Percentiles rank a stretch among this genome's conserved stretches.
Evolutionary conservation across 2,329 filamentous ascomycete genomes (phyloP).

Genomic region (Penicillium crustosum): DNA sequence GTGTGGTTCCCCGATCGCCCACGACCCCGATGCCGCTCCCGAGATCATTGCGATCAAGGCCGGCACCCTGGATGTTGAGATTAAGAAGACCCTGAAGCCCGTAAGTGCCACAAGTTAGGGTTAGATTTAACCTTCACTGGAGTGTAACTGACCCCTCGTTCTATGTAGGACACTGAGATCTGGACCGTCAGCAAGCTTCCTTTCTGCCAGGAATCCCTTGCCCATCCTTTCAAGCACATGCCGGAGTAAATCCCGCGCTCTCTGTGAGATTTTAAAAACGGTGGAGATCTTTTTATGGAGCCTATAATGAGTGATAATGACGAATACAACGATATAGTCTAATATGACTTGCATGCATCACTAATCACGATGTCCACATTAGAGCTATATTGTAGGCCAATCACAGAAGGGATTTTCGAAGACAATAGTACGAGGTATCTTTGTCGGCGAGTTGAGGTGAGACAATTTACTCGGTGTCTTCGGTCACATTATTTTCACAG

Average conservation of each 20-base stretch:
- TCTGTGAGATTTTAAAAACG: neutral
- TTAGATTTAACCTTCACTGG: neutral
- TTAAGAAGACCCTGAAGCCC: conserved; percentile 68
- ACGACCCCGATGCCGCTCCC: conserved; percentile 69
- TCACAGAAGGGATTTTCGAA: neutral
- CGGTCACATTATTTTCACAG: too few relatives aligned
- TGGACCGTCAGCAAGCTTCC: conserved; percentile 69
- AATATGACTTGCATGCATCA: neutral
- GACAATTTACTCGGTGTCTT: neutral
- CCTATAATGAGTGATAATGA: conserved; percentile 2
- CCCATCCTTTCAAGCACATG: conserved; percentile 64
- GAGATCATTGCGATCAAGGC: conserved; percentile 69
- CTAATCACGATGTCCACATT: neutral
- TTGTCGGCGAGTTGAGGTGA: neutral
- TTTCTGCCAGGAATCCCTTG: conserved; percentile 66
- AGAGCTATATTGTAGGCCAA: neutral
- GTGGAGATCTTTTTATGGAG: neutral
- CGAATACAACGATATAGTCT: neutral
- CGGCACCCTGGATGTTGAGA: conserved; percentile 61
- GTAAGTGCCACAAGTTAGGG: conserved; percentile 19
- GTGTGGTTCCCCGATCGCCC: conserved; percentile 68
- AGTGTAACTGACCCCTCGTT: neutral
- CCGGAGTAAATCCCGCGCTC: conserved; percentile 48
- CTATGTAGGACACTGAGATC: conserved; percentile 59
- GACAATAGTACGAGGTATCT: neutral